Evolutionary conservation across 176 grass and related monocot genomes (phyloP).

Genomic region (Triticum urartu): DNA sequence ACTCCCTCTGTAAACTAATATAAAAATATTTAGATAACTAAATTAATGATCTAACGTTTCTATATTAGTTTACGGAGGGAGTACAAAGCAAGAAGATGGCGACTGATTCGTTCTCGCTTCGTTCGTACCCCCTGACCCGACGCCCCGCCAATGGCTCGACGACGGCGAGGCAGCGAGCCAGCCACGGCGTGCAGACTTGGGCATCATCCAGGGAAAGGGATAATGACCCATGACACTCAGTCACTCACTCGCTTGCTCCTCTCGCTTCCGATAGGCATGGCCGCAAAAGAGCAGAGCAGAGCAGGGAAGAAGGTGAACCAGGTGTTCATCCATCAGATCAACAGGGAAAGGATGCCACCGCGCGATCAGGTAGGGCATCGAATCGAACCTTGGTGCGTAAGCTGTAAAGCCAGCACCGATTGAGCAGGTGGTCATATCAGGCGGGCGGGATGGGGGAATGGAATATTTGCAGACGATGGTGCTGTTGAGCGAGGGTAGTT

Average conservation of each 20-base stretch:
- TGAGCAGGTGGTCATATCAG: background rate
- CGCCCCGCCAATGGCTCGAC: background rate
- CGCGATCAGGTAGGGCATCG: background rate
- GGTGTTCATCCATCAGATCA: slow-evolving; percentile 3
- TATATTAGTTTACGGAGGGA: too few relatives aligned
- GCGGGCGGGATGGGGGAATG: background rate
- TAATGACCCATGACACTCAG: background rate
- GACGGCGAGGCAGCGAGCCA: background rate
- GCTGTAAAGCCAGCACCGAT: background rate
- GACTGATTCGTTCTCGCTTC: background rate
- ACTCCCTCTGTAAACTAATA: too few relatives aligned
- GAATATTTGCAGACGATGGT: background rate
- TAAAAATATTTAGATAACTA: too few relatives aligned
- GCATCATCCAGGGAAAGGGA: background rate
- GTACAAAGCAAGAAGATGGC: background rate
- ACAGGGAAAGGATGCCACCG: background rate
- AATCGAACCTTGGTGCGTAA: background rate
- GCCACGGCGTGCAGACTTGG: background rate
- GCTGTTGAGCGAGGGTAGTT: background rate
- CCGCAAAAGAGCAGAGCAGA: background rate
- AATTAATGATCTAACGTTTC: too few relatives aligned
- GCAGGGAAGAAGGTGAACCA: background rate
- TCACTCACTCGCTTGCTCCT: background rate
- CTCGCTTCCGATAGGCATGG: background rate
- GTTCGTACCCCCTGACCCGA: background rate